Percentiles rank a stretch among this genome's conserved stretches.
phyloP scores from a whole-genome alignment of 1,284 basidiomycete species.

The Thelephora terrestris region DNA sequence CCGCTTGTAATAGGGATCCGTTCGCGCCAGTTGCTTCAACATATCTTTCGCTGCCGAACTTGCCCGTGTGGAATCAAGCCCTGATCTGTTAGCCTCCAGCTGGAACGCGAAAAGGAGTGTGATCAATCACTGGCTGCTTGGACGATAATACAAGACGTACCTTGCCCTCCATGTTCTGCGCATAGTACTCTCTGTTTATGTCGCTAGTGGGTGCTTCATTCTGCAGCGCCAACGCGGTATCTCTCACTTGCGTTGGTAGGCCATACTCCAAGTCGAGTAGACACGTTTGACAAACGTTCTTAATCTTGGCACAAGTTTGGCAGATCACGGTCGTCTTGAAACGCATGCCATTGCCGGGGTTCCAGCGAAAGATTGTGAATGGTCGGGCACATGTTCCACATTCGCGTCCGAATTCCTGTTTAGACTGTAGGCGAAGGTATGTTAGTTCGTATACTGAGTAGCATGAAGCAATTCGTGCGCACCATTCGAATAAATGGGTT shows the following conservation, averaged over 20 bases:
- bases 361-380: constrained; percentile 98
- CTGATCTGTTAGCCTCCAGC: constrained; percentile 61
- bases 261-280: constrained; percentile 94
- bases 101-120: constrained; percentile 17
- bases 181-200: constrained; percentile 96
- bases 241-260: constrained; percentile 93
- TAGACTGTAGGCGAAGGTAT: constrained; percentile 46
- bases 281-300: constrained; percentile 99
- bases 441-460: constrained; percentile 1
- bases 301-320: constrained; percentile 97
- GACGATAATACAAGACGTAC: constrained; percentile 28
- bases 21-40: constrained; percentile 87
- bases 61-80: constrained; percentile 58
- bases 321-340: constrained; percentile 99
- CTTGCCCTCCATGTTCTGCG: constrained; percentile 91
- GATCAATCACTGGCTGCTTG: background rate
- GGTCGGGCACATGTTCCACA: constrained; percentile 94
- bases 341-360: constrained; percentile 86
- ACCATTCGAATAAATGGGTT: constrained; percentile 92
- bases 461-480: constrained; percentile 15
- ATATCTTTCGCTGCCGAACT: constrained; percentile 87
- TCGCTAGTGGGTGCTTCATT: constrained; percentile 90
- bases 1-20: constrained; percentile 94
- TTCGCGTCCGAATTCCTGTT: constrained; percentile 92
- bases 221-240: constrained; percentile 85